phyloP scores from a whole-genome alignment of 129 eudicot genomes.

The Oenanthe sinensis region DNA sequence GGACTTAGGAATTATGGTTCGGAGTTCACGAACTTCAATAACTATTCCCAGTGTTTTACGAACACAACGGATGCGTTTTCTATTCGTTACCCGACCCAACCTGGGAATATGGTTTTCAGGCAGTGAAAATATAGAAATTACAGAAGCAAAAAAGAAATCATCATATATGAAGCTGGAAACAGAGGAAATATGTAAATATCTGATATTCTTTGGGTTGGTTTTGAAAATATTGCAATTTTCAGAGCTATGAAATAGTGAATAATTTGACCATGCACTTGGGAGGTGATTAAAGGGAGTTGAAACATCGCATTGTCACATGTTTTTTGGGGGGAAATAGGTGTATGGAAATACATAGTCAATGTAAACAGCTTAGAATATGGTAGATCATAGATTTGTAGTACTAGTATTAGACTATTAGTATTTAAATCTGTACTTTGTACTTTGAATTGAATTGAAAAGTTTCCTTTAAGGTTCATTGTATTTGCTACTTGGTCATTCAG shows the following conservation, averaged over 20 bases:
- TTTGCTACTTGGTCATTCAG: too few relatives aligned
- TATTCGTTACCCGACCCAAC: slow-evolving; percentile 51
- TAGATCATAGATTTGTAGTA: slow-evolving; percentile 3
- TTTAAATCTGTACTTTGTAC: not conserved
- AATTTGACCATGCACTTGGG: not conserved
- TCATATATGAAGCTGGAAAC: not conserved
- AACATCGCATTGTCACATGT: not conserved
- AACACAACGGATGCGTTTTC: slow-evolving; percentile 58
- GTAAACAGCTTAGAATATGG: not conserved
- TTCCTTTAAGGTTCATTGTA: too few relatives aligned
- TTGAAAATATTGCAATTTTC: not conserved
- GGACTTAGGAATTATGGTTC: slow-evolving; percentile 36
- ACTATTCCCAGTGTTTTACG: slow-evolving; percentile 20
- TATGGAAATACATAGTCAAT: not conserved
- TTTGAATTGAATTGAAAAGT: too few relatives aligned
- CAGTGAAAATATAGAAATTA: slow-evolving; percentile 31
- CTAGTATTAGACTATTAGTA: not conserved
- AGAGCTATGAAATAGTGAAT: not conserved
- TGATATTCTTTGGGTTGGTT: slow-evolving; percentile 1
- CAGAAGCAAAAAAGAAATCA: slow-evolving; percentile 13
- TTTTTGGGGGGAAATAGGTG: not conserved
- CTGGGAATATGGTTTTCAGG: slow-evolving; percentile 22
- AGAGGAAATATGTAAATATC: not conserved
- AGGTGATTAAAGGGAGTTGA: not conserved
- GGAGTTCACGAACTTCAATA: slow-evolving; percentile 27